Evolutionary conservation across 768 basidiomycete species (phyloP).

Genomic region (Strobilomyces echinocephalus): DNA sequence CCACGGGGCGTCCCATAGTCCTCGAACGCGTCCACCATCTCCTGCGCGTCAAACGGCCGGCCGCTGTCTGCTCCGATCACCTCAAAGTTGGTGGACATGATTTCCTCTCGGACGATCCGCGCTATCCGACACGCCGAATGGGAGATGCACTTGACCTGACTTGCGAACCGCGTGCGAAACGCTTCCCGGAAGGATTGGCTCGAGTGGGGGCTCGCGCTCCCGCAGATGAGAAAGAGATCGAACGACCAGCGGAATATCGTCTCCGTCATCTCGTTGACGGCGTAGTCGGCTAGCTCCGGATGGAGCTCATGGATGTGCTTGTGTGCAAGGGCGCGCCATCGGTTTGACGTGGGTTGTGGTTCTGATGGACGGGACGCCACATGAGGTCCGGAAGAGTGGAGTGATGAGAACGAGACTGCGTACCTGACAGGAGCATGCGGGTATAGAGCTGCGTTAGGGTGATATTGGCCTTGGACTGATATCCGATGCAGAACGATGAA

Average conservation of each 20-base stretch:
- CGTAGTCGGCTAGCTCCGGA: constrained; percentile 60
- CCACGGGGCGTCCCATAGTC: constrained; percentile 50
- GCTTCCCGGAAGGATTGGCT: constrained; percentile 35
- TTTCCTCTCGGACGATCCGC: constrained; percentile 63
- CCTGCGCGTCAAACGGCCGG: constrained; percentile 42
- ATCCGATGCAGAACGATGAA: constrained; percentile 69
- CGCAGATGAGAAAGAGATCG: constrained; percentile 62
- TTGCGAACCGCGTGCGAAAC: constrained; percentile 47
- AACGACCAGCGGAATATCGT: constrained; percentile 69
- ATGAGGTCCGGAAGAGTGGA: constrained; percentile 13
- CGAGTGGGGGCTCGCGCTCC: constrained; percentile 43
- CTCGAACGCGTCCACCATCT: constrained; percentile 62
- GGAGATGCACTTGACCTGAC: constrained; percentile 64
- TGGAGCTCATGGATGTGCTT: constrained; percentile 63
- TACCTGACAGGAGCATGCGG: constrained; percentile 53
- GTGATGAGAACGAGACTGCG: constrained; percentile 8
- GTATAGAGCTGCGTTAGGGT: constrained; percentile 58
- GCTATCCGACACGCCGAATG: constrained; percentile 60
- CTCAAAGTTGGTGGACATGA: constrained; percentile 74
- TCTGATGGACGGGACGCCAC: constrained; percentile 36
- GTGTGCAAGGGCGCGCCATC: constrained; percentile 74
- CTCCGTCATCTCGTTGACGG: constrained; percentile 67
- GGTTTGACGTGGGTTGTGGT: constrained; percentile 71
- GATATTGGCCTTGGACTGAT: constrained; percentile 64
- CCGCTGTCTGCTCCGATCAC: constrained; percentile 57